Conservation (phyloP, 2,329 filamentous ascomycete species). For the Aspergillus alliaceus region DNA sequence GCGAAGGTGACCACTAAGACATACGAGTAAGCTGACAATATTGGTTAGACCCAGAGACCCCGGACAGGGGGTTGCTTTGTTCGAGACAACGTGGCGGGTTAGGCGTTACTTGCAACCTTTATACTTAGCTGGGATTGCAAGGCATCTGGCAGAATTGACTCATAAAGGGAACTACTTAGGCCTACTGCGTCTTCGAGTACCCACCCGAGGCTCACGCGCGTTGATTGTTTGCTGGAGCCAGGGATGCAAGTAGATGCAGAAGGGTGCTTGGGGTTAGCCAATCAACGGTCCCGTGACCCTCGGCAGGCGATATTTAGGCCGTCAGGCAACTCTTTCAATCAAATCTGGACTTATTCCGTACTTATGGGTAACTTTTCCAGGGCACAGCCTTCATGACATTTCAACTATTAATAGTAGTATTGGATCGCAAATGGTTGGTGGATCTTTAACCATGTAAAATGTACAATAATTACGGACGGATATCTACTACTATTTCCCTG, state of each 20-base stretch:
- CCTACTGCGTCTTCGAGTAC: not conserved
- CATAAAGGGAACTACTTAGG: not conserved
- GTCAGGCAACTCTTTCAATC: slow-evolving; percentile 6
- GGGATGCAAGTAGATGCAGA: not conserved
- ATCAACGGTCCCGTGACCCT: not conserved
- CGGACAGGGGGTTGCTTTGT: not conserved
- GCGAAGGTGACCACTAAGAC: not conserved
- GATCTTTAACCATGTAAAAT: not conserved
- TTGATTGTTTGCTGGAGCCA: not conserved
- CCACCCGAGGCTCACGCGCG: not conserved
- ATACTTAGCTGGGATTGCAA: not conserved
- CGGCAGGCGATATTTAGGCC: not conserved
- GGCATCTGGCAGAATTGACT: not conserved
- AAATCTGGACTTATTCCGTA: not conserved
- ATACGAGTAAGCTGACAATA: not conserved
- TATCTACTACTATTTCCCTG: too few species aligned
- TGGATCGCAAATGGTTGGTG: not conserved
- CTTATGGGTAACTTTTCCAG: not conserved
- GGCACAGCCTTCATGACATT: not conserved
- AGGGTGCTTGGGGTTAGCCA: not conserved
- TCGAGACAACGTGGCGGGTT: not conserved
- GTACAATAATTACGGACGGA: not conserved
- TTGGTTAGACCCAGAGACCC: not conserved
- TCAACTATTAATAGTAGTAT: not conserved
- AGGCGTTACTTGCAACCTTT: not conserved